Evolutionary conservation across 2,329 filamentous ascomycete species (phyloP).

Genomic region (Ilyonectria destructans): DNA sequence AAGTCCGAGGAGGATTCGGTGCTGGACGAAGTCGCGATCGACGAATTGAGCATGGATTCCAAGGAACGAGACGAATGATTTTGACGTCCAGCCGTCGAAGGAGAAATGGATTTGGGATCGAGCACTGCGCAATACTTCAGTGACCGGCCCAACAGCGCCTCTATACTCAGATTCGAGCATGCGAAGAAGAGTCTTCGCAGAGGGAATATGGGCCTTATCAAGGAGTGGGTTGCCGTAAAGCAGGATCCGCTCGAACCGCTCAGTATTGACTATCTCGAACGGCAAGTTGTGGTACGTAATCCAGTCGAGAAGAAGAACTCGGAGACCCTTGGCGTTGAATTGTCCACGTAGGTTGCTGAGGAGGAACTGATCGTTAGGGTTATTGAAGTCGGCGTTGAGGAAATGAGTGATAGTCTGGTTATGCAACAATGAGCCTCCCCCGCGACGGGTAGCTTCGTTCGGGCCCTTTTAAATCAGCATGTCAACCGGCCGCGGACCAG

Average conservation of each 20-base stretch:
- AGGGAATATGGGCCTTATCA: not conserved
- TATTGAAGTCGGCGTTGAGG: not conserved
- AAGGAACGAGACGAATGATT: not conserved
- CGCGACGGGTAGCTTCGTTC: not conserved
- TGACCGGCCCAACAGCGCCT: too few relatives aligned
- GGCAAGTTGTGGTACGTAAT: not conserved
- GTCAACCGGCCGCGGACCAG: not conserved
- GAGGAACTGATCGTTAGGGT: not conserved
- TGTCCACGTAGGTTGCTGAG: not conserved
- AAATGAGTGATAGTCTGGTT: not conserved
- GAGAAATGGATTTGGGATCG: too few relatives aligned
- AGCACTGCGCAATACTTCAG: too few relatives aligned
- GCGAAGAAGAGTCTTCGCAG: not conserved
- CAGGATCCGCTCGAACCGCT: not conserved
- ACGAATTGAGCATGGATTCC: not conserved
- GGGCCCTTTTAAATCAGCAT: not conserved
- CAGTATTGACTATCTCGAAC: not conserved
- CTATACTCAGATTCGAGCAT: not conserved
- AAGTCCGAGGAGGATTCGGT: too few relatives aligned
- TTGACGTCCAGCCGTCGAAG: not conserved
- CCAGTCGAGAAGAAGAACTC: not conserved
- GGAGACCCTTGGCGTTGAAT: not conserved
- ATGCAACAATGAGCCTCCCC: not conserved
- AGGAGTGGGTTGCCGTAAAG: not conserved
- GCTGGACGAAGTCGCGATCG: not conserved